A percentile compares a stretch with the other conserved stretches of the same genome.
phyloP scores from a whole-genome alignment of 305 asterid genomes.

The Fraxinus platypoda region DNA sequence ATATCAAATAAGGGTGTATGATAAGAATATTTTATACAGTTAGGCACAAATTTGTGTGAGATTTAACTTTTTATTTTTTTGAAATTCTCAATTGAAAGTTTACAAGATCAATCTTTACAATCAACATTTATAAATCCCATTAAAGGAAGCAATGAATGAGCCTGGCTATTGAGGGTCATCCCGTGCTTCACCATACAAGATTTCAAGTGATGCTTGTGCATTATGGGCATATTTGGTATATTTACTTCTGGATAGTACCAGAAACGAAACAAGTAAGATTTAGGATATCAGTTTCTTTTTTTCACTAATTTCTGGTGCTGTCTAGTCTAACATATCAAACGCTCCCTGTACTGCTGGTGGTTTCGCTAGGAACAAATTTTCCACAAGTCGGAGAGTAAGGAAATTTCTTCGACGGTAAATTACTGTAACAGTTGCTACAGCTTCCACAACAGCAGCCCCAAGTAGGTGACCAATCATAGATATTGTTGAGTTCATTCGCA shows the following conservation, averaged over 20 bases:
- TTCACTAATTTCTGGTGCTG: not conserved
- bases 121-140: not conserved
- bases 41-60: not conserved
- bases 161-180: not conserved
- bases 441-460: constrained; percentile 46
- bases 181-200: not conserved
- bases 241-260: not conserved
- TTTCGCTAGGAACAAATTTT: not conserved
- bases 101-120: not conserved
- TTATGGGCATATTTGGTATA: not conserved
- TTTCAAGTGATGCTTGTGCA: not conserved
- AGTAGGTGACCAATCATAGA: constrained; percentile 49
- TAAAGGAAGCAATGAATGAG: not conserved
- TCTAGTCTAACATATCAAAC: not conserved
- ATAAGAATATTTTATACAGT: not conserved
- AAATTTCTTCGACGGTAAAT: not conserved
- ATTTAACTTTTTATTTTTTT: not conserved
- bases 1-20: not conserved
- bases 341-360: not conserved
- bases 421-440: constrained; percentile 45
- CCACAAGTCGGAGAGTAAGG: not conserved
- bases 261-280: not conserved
- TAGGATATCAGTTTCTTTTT: not conserved
- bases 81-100: not conserved
- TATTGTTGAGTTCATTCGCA: constrained; percentile 40